A percentile compares a stretch with the other conserved stretches of the same genome.
Evolutionary conservation across 139 green algal species (phyloP).

Genomic region (Zygnema cylindricum): DNA sequence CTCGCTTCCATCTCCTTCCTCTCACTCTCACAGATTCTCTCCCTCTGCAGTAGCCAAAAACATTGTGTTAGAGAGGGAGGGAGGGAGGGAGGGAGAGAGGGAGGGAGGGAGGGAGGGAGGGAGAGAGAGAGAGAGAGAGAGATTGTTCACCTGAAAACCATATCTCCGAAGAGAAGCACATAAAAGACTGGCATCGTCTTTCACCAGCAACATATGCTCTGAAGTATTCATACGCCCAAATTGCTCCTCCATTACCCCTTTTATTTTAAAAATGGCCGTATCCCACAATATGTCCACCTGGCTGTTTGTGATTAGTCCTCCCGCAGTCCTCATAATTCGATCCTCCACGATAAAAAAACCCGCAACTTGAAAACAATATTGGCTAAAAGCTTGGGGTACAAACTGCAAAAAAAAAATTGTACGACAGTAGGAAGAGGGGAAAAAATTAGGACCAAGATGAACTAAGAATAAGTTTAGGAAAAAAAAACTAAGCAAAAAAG

Average conservation of each 20-base stretch:
- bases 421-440: slow-evolving; percentile 4
- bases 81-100: no score
- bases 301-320: slow-evolving; percentile 30
- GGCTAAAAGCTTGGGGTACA: slow-evolving; percentile 38
- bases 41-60: no score
- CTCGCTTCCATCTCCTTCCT: no score
- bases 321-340: slow-evolving; percentile 46
- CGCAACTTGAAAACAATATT: slow-evolving; percentile 58
- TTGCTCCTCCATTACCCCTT: slow-evolving; percentile 57
- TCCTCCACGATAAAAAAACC: slow-evolving; percentile 65
- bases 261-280: slow-evolving; percentile 35
- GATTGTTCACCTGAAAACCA: slow-evolving; percentile 48
- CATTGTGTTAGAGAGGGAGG: no score
- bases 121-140: slow-evolving; percentile 3
- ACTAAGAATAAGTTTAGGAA: not conserved
- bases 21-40: no score
- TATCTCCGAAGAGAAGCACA: slow-evolving; percentile 52
- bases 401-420: slow-evolving; percentile 13
- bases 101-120: not conserved
- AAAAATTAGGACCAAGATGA: not conserved
- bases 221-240: slow-evolving; percentile 45
- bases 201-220: slow-evolving; percentile 51
- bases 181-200: slow-evolving; percentile 55
- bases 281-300: slow-evolving; percentile 64
- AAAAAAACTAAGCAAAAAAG: not conserved